These are phyloP conservation scores for Emericellopsis terricola DNA, from an alignment of 495 filamentous ascomycete genomes.

Conservation along the genomic window DNA sequence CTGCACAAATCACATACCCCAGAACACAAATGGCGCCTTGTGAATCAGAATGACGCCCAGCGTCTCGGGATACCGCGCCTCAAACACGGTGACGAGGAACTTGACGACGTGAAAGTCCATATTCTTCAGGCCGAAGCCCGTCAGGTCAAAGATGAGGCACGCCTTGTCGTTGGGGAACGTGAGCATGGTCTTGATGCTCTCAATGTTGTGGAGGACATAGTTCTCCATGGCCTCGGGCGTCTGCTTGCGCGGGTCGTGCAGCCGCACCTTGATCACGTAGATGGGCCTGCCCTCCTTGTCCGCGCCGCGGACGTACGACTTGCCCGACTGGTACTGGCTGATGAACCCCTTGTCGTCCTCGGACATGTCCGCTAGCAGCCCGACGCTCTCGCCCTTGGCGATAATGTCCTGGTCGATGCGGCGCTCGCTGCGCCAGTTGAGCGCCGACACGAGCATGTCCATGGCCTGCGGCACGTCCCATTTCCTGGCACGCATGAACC, in stretches of 20 bases:
- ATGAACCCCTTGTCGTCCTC: slow-evolving; percentile 69
- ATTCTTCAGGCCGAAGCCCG: slow-evolving; percentile 75
- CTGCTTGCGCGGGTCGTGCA: slow-evolving; percentile 72
- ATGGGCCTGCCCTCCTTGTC: slow-evolving; percentile 82
- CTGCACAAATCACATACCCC: slow-evolving; percentile 25
- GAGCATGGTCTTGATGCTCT: slow-evolving; percentile 73
- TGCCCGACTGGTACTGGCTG: slow-evolving; percentile 68
- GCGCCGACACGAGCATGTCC: slow-evolving; percentile 84
- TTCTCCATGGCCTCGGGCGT: slow-evolving; percentile 59
- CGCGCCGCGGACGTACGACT: slow-evolving; percentile 76
- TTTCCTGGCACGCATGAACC: slow-evolving; percentile 84
- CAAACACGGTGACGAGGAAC: slow-evolving; percentile 98
- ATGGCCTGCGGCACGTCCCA: slow-evolving; percentile 94
- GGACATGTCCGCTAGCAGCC: slow-evolving; percentile 41
- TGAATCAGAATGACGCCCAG: slow-evolving; percentile 83
- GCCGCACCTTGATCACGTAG: slow-evolving; percentile 62
- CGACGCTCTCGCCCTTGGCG: slow-evolving; percentile 51
- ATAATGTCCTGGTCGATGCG: slow-evolving; percentile 81
- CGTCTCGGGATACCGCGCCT: slow-evolving; percentile 92
- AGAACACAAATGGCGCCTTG: slow-evolving; percentile 93
- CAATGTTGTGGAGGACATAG: slow-evolving; percentile 87
- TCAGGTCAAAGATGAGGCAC: slow-evolving; percentile 91
- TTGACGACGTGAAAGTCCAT: slow-evolving; percentile 97
- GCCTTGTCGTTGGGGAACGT: slow-evolving; percentile 73
- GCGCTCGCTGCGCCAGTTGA: slow-evolving; percentile 78